A percentile compares a stretch with the other conserved stretches of the same genome.
phyloP scores from a whole-genome alignment of 2,329 filamentous ascomycete genomes.

The Fusarium praegraminearum region DNA sequence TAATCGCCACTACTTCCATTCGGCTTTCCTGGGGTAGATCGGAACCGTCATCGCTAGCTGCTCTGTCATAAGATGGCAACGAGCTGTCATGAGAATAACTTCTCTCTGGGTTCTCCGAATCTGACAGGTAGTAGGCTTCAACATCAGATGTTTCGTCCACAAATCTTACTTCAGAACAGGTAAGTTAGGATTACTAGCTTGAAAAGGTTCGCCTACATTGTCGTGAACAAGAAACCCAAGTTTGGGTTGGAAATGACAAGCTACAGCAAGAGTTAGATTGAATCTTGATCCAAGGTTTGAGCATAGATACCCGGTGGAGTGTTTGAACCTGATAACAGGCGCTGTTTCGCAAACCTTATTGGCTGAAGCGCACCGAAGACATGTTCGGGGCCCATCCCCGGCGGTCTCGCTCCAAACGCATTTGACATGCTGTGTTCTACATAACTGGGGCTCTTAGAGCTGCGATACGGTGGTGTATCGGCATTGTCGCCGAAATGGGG shows the following conservation, averaged over 20 bases:
- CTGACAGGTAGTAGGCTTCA: conserved; percentile 31
- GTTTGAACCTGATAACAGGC: conserved; percentile 14
- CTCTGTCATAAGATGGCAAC: no score
- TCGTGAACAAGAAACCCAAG: conserved; percentile 33
- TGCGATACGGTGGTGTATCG: no score
- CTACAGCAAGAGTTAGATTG: neutral
- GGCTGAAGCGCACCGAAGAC: conserved; percentile 11
- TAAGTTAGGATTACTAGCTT: neutral
- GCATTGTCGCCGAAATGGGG: no score
- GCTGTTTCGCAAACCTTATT: conserved; percentile 6
- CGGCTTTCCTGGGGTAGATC: no score
- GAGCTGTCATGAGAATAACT: no score
- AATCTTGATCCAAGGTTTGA: neutral
- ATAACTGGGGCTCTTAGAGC: conserved; percentile 5
- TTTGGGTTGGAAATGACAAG: conserved; percentile 3
- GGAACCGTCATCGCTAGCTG: no score
- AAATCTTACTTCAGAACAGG: conserved; percentile 21
- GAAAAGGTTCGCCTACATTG: neutral
- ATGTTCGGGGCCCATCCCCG: neutral
- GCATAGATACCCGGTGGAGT: conserved; percentile 7
- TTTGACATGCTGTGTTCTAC: conserved; percentile 18
- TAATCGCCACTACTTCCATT: no score
- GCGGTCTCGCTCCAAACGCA: conserved; percentile 3
- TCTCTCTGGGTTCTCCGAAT: neutral
- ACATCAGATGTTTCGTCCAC: conserved; percentile 32